These are phyloP conservation scores for Rhizophagus clarus DNA, from an alignment of 192 early-diverging fungal species.

Conservation along the genomic window DNA sequence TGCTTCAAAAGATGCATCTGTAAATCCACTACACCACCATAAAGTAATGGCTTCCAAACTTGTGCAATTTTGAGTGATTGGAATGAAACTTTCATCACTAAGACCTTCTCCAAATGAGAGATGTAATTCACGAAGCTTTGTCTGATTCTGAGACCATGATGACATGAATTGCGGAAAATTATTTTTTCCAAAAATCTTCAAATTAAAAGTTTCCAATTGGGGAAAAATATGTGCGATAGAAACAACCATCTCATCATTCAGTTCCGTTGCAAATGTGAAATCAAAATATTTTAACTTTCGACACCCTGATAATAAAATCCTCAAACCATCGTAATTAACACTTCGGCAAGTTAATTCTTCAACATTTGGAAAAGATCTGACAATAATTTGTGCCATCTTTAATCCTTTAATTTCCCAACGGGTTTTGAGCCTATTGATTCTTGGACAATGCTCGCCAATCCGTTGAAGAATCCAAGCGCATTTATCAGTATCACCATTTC, in stretches of 20 bases:
- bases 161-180: conserved; percentile 8
- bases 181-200: conserved; percentile 10
- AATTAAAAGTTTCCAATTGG: background rate
- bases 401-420: conserved; percentile 5
- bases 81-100: conserved; percentile 9
- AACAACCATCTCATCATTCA: conserved; percentile 8
- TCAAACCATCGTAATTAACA: conserved; percentile 4
- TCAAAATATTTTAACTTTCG: conserved; percentile 9
- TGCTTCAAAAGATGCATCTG: conserved; percentile 5
- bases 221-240: background rate
- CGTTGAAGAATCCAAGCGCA: conserved; percentile 4
- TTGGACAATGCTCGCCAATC: background rate
- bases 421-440: background rate
- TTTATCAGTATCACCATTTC: conserved; percentile 7
- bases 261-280: background rate
- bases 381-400: conserved; percentile 8
- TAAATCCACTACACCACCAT: conserved; percentile 11
- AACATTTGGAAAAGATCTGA: background rate
- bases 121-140: background rate
- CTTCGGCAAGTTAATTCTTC: conserved; percentile 3
- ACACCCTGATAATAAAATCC: background rate
- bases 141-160: background rate
- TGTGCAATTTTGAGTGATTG: conserved; percentile 9
- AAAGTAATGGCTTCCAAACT: background rate
- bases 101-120: conserved; percentile 10